Conservation (phyloP, 1,284 basidiomycete genomes). For the Paramarasmius palmivorus region DNA sequence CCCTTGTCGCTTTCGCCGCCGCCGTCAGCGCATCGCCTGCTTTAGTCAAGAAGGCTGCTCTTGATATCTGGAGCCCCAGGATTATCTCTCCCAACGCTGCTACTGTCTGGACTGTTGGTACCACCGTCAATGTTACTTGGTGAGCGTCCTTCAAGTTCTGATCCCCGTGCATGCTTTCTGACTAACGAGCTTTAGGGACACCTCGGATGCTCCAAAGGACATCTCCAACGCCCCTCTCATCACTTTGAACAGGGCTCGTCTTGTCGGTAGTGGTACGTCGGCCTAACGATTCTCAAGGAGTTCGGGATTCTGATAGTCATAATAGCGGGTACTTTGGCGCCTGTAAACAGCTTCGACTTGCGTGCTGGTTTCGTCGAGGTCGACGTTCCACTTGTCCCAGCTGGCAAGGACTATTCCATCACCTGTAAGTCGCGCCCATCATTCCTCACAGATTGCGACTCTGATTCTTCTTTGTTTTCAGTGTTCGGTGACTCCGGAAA, state of each 20-base stretch:
- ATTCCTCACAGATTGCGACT: too few species aligned
- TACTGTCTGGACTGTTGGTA: background rate
- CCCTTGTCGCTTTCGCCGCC: background rate
- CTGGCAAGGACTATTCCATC: background rate
- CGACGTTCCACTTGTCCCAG: background rate
- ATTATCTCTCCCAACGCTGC: background rate
- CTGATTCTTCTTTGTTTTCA: background rate
- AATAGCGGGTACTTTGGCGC: conserved; percentile 14
- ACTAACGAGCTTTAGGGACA: background rate
- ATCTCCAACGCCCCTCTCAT: background rate
- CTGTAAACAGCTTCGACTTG: conserved; percentile 4
- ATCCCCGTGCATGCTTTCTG: too few species aligned
- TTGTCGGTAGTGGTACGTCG: background rate
- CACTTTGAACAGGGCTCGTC: background rate
- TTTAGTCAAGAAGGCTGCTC: background rate
- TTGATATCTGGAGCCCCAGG: background rate
- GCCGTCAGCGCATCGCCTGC: background rate
- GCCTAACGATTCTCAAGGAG: too few species aligned
- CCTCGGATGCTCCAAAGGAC: background rate
- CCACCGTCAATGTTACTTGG: conserved; percentile 2
- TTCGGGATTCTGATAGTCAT: too few species aligned
- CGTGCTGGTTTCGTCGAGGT: background rate
- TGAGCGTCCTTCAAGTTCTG: too few species aligned
- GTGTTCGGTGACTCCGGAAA: conserved; percentile 1
- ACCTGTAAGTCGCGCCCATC: background rate